Evolutionary conservation across 2,329 filamentous ascomycete genomes (phyloP).

Genomic region (Colletotrichum lupini): DNA sequence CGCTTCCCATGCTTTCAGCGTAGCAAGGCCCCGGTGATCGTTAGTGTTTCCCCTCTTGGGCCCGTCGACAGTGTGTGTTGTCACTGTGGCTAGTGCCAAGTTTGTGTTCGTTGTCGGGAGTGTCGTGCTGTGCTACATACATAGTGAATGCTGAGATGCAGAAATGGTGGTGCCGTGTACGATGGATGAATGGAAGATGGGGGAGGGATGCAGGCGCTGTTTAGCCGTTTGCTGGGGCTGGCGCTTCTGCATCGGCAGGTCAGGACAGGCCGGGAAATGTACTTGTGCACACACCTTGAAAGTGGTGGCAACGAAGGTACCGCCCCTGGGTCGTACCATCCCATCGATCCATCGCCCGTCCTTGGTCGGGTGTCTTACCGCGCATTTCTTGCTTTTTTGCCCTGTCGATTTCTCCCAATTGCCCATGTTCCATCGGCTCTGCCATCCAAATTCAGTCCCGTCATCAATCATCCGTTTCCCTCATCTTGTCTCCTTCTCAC

Average conservation of each 20-base stretch:
- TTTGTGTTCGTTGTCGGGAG: not conserved
- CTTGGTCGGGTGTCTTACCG: slow-evolving; percentile 14
- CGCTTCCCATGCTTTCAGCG: slow-evolving; percentile 20
- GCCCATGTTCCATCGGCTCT: not conserved
- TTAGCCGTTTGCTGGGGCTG: slow-evolving; percentile 27
- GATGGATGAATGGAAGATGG: not conserved
- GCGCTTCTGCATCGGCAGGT: slow-evolving; percentile 12
- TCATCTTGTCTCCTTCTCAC: not conserved
- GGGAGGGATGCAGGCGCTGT: not conserved
- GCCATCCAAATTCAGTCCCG: slow-evolving; percentile 19
- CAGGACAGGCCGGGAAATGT: not conserved
- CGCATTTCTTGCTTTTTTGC: slow-evolving; percentile 30
- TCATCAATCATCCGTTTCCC: slow-evolving; percentile 18
- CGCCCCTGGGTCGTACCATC: slow-evolving; percentile 22
- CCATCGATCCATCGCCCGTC: slow-evolving; percentile 20
- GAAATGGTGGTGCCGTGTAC: not conserved
- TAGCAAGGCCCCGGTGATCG: not conserved
- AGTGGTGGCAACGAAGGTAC: not conserved
- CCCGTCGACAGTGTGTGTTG: not conserved
- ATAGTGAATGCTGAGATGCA: not conserved
- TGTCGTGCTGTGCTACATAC: not conserved
- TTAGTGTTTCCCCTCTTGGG: not conserved
- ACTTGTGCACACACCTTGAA: not conserved
- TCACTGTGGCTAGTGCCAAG: not conserved
- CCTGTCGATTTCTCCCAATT: slow-evolving; percentile 19